Evolutionary conservation across 352 stramenopile genomes (phyloP), one percentile per base, ranked within the genome.

Genomic region (Phytopythium chamaehyphon): DNA sequence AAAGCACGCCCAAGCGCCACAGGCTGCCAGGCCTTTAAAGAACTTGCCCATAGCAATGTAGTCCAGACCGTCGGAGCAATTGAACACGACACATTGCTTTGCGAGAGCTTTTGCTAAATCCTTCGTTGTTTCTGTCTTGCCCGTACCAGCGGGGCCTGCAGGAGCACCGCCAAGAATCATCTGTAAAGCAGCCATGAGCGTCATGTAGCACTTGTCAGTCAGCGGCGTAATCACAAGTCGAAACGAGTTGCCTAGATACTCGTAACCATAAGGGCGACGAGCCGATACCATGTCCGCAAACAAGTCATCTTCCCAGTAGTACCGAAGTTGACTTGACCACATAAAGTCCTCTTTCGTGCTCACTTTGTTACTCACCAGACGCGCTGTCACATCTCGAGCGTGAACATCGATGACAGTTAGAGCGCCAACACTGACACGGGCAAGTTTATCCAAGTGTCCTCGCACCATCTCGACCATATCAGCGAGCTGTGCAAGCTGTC

Each of bases 231-330:
- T 98, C 48, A 98, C 94, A 2, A 98, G 71, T 9, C 95, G 80
- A 42, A 97, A 97, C 35, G 88, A 96, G 55, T 98, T 98, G 7
- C 95, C 95, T n/a, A 98, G 62, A 64, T 98, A 98, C 65, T 98
- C 95, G 62, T 98, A 98, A 8, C 90, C 95, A 62, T 98, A 98
- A 6, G 85, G 86, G 6, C 93, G 75, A 0, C 83, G 69, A 6
- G 90, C 93, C 22, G 91, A 94, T 24, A 98, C 88, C 49, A 95
- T 91, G 54, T 97, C 80, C 6, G 88, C 83, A 72, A 73, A 93
- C 14, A 97, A 40, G 55, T 98, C 87, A 36, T 86, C 83, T 7
- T 90, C 81, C 93, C 93, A 98, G 68, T 98, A 98, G 55, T 98
- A 98, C 49, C 92, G 87, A 9, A 94, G 60, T 52, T 95, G 76